phyloP scores from a whole-genome alignment of 2,329 filamentous ascomycete species.

The Penicillium crustosum region DNA sequence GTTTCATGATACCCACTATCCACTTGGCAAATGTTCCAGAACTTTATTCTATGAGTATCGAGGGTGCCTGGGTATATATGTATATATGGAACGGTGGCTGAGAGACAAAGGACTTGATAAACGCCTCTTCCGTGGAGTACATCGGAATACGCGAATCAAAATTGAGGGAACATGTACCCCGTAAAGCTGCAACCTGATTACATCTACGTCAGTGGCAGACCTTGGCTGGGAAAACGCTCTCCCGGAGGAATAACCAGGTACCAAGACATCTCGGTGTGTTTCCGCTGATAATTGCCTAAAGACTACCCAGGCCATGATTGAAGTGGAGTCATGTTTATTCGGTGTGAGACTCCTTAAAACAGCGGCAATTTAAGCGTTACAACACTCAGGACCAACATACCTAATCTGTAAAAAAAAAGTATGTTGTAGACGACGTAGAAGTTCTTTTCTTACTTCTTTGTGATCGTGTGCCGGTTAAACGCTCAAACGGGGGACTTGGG shows the following conservation, averaged over 20 bases:
- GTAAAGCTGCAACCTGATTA: background rate
- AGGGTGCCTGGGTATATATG: background rate
- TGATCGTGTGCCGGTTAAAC: background rate
- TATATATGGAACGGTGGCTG: background rate
- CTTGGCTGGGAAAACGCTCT: slow-evolving; percentile 1
- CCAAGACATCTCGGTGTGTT: background rate
- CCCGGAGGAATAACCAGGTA: background rate
- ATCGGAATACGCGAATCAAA: background rate
- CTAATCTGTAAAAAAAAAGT: background rate
- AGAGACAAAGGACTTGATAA: background rate
- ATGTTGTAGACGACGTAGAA: background rate
- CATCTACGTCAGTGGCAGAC: background rate
- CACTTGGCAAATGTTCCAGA: background rate
- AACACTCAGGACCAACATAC: background rate
- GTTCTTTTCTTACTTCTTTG: background rate
- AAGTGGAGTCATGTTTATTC: background rate
- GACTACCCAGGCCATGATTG: background rate
- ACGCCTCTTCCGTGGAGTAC: background rate
- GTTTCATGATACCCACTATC: background rate
- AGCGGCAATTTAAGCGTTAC: background rate
- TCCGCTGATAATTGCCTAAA: background rate
- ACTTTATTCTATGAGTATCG: background rate
- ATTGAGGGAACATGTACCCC: background rate
- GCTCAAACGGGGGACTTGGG: background rate
- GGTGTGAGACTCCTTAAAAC: background rate